Evolutionary conservation across 805 yeast genomes (phyloP).

Genomic region (Wickerhamomyces xylosicus): DNA sequence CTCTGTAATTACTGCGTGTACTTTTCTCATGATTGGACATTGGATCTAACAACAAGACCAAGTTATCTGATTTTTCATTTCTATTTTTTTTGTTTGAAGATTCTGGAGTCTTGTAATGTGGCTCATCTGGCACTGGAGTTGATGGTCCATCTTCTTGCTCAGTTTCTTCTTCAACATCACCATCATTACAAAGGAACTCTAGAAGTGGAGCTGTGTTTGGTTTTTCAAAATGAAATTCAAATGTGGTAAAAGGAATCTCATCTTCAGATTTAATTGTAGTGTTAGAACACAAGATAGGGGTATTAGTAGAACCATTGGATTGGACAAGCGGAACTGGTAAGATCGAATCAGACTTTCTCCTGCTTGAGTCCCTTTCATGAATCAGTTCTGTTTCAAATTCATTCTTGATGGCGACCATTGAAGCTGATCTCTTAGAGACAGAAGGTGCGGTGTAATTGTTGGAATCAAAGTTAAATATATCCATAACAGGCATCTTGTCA

Average conservation of each 20-base stretch:
- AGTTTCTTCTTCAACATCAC: background rate
- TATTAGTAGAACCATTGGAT: background rate
- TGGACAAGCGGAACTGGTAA: background rate
- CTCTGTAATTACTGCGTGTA: no score
- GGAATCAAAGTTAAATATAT: no score
- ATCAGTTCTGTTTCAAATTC: background rate
- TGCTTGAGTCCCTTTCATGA: background rate
- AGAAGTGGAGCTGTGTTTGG: background rate
- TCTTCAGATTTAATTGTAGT: background rate
- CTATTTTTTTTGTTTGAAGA: no score
- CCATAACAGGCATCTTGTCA: background rate
- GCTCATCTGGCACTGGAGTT: background rate
- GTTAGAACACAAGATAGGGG: background rate
- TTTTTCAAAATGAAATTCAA: background rate
- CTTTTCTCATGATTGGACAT: background rate
- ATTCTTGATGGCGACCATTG: background rate
- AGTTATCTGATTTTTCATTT: background rate
- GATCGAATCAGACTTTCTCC: background rate
- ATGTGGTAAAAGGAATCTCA: background rate
- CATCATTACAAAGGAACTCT: background rate
- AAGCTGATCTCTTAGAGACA: background rate
- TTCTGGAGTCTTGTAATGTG: background rate
- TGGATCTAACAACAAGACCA: background rate
- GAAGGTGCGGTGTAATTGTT: no score
- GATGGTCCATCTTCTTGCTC: background rate